Conservation (phyloP, 805 yeast genomes). For the Limtongia smithiae region DNA sequence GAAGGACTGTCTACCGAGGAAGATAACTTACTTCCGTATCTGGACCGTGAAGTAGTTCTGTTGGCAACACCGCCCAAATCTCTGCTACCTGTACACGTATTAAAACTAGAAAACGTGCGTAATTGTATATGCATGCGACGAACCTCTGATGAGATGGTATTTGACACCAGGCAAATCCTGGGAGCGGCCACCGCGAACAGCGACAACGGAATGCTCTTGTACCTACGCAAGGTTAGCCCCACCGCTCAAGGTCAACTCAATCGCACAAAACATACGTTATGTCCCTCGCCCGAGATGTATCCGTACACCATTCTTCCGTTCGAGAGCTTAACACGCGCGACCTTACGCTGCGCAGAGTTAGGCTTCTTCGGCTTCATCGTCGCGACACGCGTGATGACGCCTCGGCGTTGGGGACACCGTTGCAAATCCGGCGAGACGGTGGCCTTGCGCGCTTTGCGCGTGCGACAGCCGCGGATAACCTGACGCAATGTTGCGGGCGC, state of each 20-base stretch:
- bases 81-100: conserved; percentile 44
- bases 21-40: conserved; percentile 75
- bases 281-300: conserved; percentile 98
- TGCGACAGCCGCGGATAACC: conserved; percentile 61
- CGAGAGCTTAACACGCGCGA: conserved; percentile 87
- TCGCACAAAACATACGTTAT: conserved; percentile 49
- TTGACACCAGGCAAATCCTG: conserved; percentile 98
- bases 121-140: background rate
- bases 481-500: conserved; percentile 68
- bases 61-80: conserved; percentile 95
- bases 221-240: conserved; percentile 36
- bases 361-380: conserved; percentile 97
- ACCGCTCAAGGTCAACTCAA: background rate
- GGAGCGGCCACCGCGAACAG: conserved; percentile 96
- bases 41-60: conserved; percentile 82
- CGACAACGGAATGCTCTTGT: conserved; percentile 95
- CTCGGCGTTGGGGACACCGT: conserved; percentile 81
- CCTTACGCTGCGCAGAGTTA: conserved; percentile 96
- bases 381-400: conserved; percentile 91
- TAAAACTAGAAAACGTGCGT: too few species aligned
- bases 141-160: conserved; percentile 87
- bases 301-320: conserved; percentile 88
- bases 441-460: conserved; percentile 45
- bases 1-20: background rate
- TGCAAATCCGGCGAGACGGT: conserved; percentile 79